Base-by-base conservation (phyloP, 306 rosid genomes). In the Citrullus colocynthis region DNA sequence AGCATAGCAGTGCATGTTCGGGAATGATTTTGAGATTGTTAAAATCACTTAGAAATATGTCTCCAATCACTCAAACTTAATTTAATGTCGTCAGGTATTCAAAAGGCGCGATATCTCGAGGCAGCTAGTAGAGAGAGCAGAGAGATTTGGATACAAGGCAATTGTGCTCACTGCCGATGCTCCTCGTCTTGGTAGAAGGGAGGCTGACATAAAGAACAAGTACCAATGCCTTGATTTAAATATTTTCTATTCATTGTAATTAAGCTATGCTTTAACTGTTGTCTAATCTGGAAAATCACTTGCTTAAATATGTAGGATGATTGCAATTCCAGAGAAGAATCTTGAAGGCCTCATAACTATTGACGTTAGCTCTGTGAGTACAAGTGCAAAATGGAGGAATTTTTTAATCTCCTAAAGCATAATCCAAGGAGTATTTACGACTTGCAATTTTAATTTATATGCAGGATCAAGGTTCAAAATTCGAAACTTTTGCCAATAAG, bases 161-260 rank as follows among this genome's bases (percentile, higher is more conserved):
- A 65, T 90, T 79, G 89, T 90, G 61, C 69, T 90, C 48, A 90
- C 94, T 41, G 90, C 39, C 61, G 94, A 90, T 72, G 48, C 62
- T 67, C 91, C 91, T 5, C 81, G 85, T 58, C 83, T 80, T 48
- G 94, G 94, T 69, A 81, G 91, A 81, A 88, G 91, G 78, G 94
- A 90, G 79, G 87, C 88, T 51, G 94, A 88, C 84, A 88, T 85
- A 69, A 86, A 78, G 79, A 90, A 88, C 81, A 88, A 81, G 92
- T 90, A 76, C 36, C 49, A 54, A 18, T 67, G 1, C 12, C 0
- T 77, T 56, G 75, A 16, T 64, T 14, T 18, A 14, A 32, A 64
- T 10, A 16, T 52, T 36, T 54, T 14, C 48, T 24, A 24, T 72
- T 52, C 1, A 44, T 57, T 7, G 7, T 39, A 56, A 56, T 12